Evolutionary conservation across 352 stramenopile genomes (phyloP).

Genomic region (Pythium dissimile): DNA sequence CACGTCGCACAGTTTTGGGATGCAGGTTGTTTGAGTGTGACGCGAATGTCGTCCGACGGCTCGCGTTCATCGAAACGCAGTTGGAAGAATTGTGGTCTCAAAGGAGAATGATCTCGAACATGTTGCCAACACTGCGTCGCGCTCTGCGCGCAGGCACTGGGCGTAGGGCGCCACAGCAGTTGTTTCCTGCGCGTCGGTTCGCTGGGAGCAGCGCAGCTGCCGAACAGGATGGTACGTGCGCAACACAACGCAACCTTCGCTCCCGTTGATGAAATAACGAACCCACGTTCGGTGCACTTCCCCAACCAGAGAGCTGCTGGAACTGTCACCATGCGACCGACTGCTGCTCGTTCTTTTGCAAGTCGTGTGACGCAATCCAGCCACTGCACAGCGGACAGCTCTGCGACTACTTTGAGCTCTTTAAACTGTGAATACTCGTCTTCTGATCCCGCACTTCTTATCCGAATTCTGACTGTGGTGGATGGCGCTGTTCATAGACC

Average conservation of each 20-base stretch:
- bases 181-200: not conserved
- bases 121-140: constrained; percentile 9
- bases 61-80: too few species aligned
- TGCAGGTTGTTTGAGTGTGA: too few species aligned
- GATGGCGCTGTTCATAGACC: too few species aligned
- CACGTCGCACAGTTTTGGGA: too few species aligned
- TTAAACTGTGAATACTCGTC: constrained; percentile 82
- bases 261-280: not conserved
- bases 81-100: too few species aligned
- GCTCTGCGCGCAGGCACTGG: constrained; percentile 2
- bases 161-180: too few species aligned
- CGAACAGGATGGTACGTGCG: constrained; percentile 13
- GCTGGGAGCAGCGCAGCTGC: not conserved
- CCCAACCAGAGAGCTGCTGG: constrained; percentile 47
- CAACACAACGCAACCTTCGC: not conserved
- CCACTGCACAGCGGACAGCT: constrained; percentile 48
- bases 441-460: too few species aligned
- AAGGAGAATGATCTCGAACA: constrained; percentile 11
- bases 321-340: constrained; percentile 81
- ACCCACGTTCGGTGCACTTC: not conserved
- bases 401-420: constrained; percentile 88
- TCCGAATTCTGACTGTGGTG: too few species aligned
- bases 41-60: too few species aligned
- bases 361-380: constrained; percentile 74
- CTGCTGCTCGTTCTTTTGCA: constrained; percentile 84